These are phyloP conservation scores for Daldinia sp. DNA, from an alignment of 2,329 filamentous ascomycete genomes.

Conservation along the genomic window DNA sequence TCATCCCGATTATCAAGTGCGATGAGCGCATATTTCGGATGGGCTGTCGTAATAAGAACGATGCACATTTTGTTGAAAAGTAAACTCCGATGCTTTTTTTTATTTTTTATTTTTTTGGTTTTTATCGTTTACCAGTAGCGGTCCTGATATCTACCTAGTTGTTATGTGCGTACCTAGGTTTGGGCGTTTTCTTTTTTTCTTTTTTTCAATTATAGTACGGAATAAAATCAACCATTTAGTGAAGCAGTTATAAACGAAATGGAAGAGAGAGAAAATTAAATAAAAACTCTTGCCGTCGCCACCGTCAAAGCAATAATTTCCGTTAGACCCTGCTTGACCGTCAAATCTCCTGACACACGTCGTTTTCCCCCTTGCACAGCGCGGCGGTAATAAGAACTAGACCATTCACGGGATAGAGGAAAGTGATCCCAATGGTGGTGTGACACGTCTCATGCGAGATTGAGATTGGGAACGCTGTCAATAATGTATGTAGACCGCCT, in stretches of 20 bases:
- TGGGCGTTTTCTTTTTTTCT: neutral
- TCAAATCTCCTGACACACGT: slow-evolving; percentile 28
- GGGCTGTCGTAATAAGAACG: slow-evolving; percentile 76
- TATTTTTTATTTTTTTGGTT: no score
- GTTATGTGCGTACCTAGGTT: neutral
- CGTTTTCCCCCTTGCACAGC: slow-evolving; percentile 7
- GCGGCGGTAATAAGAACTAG: slow-evolving; percentile 13
- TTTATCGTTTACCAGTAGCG: neutral
- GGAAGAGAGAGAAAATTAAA: slow-evolving; percentile 5
- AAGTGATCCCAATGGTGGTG: slow-evolving; percentile 31
- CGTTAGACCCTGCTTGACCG: slow-evolving; percentile 10
- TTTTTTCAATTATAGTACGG: neutral
- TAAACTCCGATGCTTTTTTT: neutral
- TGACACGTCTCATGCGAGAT: slow-evolving; percentile 36
- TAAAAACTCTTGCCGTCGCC: slow-evolving; percentile 24
- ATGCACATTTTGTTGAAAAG: slow-evolving; percentile 71
- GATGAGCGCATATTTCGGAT: slow-evolving; percentile 78
- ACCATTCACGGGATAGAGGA: slow-evolving; percentile 17
- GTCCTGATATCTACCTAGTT: neutral
- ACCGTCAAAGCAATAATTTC: slow-evolving; percentile 21
- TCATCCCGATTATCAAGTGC: slow-evolving; percentile 82
- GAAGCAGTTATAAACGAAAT: slow-evolving; percentile 26
- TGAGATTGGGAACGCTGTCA: slow-evolving; percentile 15
- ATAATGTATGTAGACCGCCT: slow-evolving; percentile 26
- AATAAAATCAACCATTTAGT: slow-evolving; percentile 13